Evolutionary conservation across 1,284 basidiomycete genomes (phyloP), one percentile per base, ranked within the genome.

Genomic region (Tremellales sp.): DNA sequence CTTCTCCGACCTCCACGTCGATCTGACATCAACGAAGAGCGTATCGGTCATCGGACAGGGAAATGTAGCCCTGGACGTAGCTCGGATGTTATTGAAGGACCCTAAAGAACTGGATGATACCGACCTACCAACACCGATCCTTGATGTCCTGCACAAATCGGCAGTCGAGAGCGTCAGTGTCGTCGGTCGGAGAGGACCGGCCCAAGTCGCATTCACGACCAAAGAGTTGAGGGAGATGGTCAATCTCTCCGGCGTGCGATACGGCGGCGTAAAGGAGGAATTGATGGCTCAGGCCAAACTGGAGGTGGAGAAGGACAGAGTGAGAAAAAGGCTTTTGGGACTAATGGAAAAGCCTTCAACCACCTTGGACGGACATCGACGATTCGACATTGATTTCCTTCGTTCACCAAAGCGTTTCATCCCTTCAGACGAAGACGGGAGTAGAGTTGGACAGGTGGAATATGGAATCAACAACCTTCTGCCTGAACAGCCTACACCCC

Each of bases 161-260:
- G 59, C 75, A 4, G 81, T 98, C 21, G 76, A 81, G 56, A 84
- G 87, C 46, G 85, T 99, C 24, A 84, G 85, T 13, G 86, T 96
- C 41, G 78, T 94, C 25, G 94, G 85, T 0, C 78, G 96, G 35
- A 79, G 94, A 13, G 94, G 93, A 0, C 90, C 90, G 0, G 80
- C 86, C 2, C 87, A 97, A 68, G 86, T 90, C 0, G 87, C 91
- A 0, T 97, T 94, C 67, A 94, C 92, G 1, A 86, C 88, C 43
- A 97, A 97, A 74, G 96, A 98, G 73, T 79, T 97, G 3, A 79
- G 94, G 23, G 94, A 98, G 75, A 82, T 97, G 79, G 82, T 91
- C 58, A 81, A 81, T 41, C 81, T 97, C 13, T 79, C 84, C 1
- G 81, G 84, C 37, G 82, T 84, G 0, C 71, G 78, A 15, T 72